A percentile compares a stretch with the other conserved stretches of the same genome.
phyloP scores from a whole-genome alignment of 2,329 filamentous ascomycete species.

The Hypoxylon sp. region DNA sequence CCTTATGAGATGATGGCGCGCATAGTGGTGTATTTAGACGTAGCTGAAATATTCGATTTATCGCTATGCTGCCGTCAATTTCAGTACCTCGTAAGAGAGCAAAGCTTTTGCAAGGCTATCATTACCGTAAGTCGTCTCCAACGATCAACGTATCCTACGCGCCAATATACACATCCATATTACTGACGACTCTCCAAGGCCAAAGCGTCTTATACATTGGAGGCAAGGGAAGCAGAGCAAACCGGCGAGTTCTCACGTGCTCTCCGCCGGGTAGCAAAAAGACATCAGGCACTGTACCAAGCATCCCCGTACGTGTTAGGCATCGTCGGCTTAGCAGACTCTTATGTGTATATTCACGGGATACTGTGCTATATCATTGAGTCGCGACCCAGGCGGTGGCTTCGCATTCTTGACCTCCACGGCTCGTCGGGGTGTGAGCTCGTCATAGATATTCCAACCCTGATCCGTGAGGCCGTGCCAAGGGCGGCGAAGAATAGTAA shows the following conservation, averaged over 20 bases:
- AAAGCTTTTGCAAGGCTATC: constrained; percentile 68
- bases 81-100: constrained; percentile 63
- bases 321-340: constrained; percentile 70
- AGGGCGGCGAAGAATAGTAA: constrained; percentile 53
- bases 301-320: constrained; percentile 73
- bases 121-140: constrained; percentile 64
- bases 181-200: constrained; percentile 51
- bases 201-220: constrained; percentile 51
- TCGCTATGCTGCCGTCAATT: constrained; percentile 66
- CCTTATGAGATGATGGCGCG: constrained; percentile 75
- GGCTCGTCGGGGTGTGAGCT: constrained; percentile 62
- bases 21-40: constrained; percentile 66
- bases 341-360: constrained; percentile 73
- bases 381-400: constrained; percentile 52
- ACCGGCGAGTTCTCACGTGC: constrained; percentile 62
- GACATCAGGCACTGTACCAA: constrained; percentile 69
- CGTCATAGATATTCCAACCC: constrained; percentile 66
- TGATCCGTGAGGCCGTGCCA: constrained; percentile 56
- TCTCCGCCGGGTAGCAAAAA: constrained; percentile 71
- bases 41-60: constrained; percentile 71
- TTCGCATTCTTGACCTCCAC: constrained; percentile 73
- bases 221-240: constrained; percentile 51
- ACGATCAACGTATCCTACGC: background rate
- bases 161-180: constrained; percentile 32
- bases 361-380: constrained; percentile 73